Base-by-base conservation (phyloP, 148 eudicot genomes). In the Rhododendron simsii region DNA sequence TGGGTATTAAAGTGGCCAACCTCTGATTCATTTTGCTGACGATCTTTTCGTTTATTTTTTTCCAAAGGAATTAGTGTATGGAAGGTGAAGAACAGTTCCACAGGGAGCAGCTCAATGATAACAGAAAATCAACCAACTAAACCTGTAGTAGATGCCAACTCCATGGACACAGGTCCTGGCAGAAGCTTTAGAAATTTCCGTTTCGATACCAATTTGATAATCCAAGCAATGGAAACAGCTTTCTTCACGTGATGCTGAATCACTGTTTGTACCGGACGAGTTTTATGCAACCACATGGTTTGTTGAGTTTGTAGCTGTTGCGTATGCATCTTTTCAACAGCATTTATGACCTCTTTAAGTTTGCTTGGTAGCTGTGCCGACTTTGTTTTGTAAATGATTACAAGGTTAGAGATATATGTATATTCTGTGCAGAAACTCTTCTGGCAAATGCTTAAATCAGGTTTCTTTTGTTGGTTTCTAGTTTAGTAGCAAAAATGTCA, bases 11-110 rank as follows among this genome's bases (percentile, higher is more conserved):
- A 77, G 28, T 6, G 8, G 55, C 18, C 81, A 78, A 57, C 63
- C n/a, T 80, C 53, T 74, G 30, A 79, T 57, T 28, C 65, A 50
- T 48, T 69, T 48, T 75, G 81, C 81, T 84, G 26, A 74, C 7
- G 26, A 74, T 35, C 48, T 11, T 26, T 13, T 65, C 11, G 23
- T 7, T 26, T 80, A 5, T 81, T 11, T 53, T 9, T 71, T 65
- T 78, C 5, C 83, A 85, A 84, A 96, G 98, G 93, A 85, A 73
- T 93, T 50, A 93, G 90, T 26, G 91, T 96, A 30, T 96, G 98
- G 98, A 96, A 93, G 89, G 98, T 94, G 12, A 95, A 93, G 87
- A 94, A 81, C 84, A 92, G 91, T 85, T 93, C 97, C 63, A 81
- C 87, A 37, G 98, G 96, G 83, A 91, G 92, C 92, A 94, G 90